Evolutionary conservation across 495 filamentous ascomycete species (phyloP).

Genomic region (Aspergillus taichungensis): DNA sequence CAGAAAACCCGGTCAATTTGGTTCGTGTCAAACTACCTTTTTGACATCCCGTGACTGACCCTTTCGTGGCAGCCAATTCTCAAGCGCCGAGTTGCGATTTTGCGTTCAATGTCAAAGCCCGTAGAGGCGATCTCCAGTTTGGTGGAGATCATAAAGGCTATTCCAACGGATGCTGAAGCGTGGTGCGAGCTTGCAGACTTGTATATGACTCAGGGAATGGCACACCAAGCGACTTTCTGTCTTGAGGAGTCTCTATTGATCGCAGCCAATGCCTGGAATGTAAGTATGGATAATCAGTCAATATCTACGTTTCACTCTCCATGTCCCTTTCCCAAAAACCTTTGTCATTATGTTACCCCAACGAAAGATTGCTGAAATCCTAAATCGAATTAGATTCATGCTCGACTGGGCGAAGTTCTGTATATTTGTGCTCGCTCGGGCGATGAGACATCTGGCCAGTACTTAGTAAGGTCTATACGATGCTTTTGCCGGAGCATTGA

Average conservation of each 20-base stretch:
- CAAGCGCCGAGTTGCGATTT: constrained; percentile 76
- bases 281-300: constrained; percentile 27
- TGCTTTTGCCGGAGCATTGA: constrained; percentile 86
- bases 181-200: constrained; percentile 89
- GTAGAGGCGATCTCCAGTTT: constrained; percentile 67
- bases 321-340: constrained; percentile 1
- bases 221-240: constrained; percentile 75
- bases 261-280: constrained; percentile 92
- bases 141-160: constrained; percentile 64
- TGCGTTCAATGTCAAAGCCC: constrained; percentile 58
- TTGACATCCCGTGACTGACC: constrained; percentile 4
- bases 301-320: too few species aligned
- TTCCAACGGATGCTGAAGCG: constrained; percentile 85
- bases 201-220: constrained; percentile 68
- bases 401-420: constrained; percentile 72
- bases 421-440: constrained; percentile 55
- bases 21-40: constrained; percentile 36
- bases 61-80: constrained; percentile 55
- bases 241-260: constrained; percentile 84
- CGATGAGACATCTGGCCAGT: constrained; percentile 33
- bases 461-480: constrained; percentile 61
- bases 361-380: too few species aligned
- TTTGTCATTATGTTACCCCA: neutral
- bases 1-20: constrained; percentile 70
- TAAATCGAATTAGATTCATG: constrained; percentile 56